phyloP scores from a whole-genome alignment of 2,329 filamentous ascomycete genomes.

The Ceratocystis lukuohia region DNA sequence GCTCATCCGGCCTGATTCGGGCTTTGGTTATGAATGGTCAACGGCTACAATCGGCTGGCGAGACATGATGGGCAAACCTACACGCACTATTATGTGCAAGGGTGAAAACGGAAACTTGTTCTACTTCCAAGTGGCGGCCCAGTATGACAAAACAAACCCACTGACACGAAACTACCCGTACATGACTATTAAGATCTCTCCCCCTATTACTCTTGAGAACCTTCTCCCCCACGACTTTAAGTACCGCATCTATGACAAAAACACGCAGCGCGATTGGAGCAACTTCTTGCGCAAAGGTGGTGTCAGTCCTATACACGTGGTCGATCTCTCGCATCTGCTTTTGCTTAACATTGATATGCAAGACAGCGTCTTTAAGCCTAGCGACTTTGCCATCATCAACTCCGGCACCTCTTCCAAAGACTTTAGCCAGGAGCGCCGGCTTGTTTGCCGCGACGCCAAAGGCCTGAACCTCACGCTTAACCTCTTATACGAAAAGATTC shows the following conservation, averaged over 20 bases:
- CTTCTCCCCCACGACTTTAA: constrained; percentile 96
- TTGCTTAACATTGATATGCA: constrained; percentile 93
- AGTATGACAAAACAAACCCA: constrained; percentile 71
- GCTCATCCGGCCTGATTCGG: constrained; percentile 80
- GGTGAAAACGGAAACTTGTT: constrained; percentile 82
- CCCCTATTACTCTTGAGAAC: constrained; percentile 88
- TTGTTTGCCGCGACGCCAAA: constrained; percentile 74
- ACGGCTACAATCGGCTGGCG: constrained; percentile 84
- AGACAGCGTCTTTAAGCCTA: constrained; percentile 85
- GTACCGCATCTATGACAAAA: constrained; percentile 97
- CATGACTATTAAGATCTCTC: constrained; percentile 84
- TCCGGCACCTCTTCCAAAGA: constrained; percentile 65
- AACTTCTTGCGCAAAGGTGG: constrained; percentile 96
- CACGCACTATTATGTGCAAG: constrained; percentile 74
- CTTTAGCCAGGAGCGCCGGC: constrained; percentile 66
- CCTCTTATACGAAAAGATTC: constrained; percentile 81
- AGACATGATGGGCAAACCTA: constrained; percentile 73
- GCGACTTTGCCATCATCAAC: constrained; percentile 96
- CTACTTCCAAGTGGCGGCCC: constrained; percentile 90
- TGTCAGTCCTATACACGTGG: constrained; percentile 91
- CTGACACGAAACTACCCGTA: constrained; percentile 78
- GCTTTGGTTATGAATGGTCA: constrained; percentile 94
- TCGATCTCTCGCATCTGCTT: constrained; percentile 85
- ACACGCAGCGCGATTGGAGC: constrained; percentile 96
- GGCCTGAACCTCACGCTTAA: constrained; percentile 67